These are phyloP conservation scores for Paxillus rubicundulus DNA, from an alignment of 768 basidiomycete genomes.

Conservation along the genomic window DNA sequence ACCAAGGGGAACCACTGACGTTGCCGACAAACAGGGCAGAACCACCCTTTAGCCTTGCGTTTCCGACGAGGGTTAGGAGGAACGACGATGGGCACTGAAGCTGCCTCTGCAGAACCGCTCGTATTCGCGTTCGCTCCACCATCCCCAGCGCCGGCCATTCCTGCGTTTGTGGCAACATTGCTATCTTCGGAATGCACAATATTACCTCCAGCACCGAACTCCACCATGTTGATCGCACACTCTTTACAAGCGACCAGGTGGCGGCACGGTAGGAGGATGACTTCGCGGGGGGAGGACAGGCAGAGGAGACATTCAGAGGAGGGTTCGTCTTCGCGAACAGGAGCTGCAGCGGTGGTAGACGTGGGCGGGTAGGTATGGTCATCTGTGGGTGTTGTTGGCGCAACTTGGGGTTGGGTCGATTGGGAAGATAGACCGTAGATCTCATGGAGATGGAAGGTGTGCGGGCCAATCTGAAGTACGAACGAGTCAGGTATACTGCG, in stretches of 20 bases:
- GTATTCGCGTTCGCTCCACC: slow-evolving; percentile 14
- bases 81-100: slow-evolving; percentile 19
- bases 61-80: slow-evolving; percentile 62
- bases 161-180: slow-evolving; percentile 28
- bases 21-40: slow-evolving; percentile 94
- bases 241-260: slow-evolving; percentile 96
- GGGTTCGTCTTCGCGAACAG: slow-evolving; percentile 59
- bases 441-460: slow-evolving; percentile 94
- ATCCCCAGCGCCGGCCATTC: slow-evolving; percentile 21
- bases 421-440: slow-evolving; percentile 85
- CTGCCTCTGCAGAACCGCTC: slow-evolving; percentile 24
- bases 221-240: slow-evolving; percentile 95
- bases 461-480: slow-evolving; percentile 70
- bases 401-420: slow-evolving; percentile 39
- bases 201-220: slow-evolving; percentile 90
- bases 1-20: slow-evolving; percentile 50
- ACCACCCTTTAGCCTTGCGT: slow-evolving; percentile 95
- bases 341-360: slow-evolving; percentile 16
- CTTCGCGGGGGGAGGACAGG: slow-evolving; percentile 83
- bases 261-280: slow-evolving; percentile 89
- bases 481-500: slow-evolving; percentile 1
- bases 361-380: slow-evolving; percentile 49
- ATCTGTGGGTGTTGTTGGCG: slow-evolving; percentile 37
- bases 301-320: slow-evolving; percentile 91
- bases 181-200: slow-evolving; percentile 59